phyloP scores from a whole-genome alignment of 192 early-diverging fungal species.

The Ramicandelaber brevisporus region DNA sequence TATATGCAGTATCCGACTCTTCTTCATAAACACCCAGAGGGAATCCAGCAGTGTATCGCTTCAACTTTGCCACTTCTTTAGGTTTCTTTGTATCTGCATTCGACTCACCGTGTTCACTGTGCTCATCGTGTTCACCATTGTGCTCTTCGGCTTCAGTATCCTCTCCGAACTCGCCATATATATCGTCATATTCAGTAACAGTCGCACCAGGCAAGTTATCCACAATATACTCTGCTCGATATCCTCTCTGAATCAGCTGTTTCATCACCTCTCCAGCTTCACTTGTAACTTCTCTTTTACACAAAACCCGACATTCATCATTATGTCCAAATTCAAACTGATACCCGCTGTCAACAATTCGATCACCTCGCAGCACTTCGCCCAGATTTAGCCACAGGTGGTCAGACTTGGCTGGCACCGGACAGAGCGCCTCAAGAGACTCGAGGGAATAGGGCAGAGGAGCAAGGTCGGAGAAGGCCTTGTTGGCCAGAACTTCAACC shows the following conservation, averaged over 20 bases:
- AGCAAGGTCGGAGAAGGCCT: constrained; percentile 37
- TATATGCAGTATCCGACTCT: constrained; percentile 12
- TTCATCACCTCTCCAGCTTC: constrained; percentile 17
- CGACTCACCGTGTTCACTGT: no score
- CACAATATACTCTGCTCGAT: constrained; percentile 36
- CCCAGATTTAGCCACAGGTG: constrained; percentile 24
- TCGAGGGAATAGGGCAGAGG: constrained; percentile 36
- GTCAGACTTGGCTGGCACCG: constrained; percentile 5
- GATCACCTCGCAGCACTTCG: constrained; percentile 43
- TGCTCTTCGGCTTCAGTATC: constrained; percentile 1
- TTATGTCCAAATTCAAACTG: constrained; percentile 17
- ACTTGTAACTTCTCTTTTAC: constrained; percentile 15
- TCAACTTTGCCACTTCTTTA: background rate
- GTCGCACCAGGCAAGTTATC: constrained; percentile 42
- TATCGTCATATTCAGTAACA: no score
- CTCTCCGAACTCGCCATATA: constrained; percentile 7
- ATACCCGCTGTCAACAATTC: constrained; percentile 31
- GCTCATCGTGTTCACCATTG: no score
- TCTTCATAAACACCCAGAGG: constrained; percentile 20
- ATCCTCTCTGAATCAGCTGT: constrained; percentile 24
- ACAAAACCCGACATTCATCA: constrained; percentile 21
- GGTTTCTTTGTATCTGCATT: background rate
- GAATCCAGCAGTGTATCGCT: constrained; percentile 30
- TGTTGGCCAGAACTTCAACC: constrained; percentile 36
- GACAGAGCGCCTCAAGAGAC: constrained; percentile 35